A percentile compares a stretch with the other conserved stretches of the same genome.
phyloP scores from a whole-genome alignment of 805 yeast species.

The Pichia exigua region DNA sequence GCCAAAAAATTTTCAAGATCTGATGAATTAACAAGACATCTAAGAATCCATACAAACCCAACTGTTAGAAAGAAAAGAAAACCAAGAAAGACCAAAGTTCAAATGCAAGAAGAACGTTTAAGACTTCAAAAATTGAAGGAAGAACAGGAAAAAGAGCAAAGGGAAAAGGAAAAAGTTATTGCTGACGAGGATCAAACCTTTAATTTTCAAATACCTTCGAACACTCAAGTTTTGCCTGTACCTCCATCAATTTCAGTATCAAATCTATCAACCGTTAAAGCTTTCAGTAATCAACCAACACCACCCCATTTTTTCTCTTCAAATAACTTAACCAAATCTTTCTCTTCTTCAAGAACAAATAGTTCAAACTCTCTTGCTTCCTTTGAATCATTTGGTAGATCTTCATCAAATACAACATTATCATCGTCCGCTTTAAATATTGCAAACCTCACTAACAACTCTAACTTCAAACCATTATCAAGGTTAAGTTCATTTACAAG shows the following conservation, averaged over 20 bases:
- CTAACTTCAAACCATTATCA: slow-evolving; percentile 1
- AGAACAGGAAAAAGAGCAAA: background rate
- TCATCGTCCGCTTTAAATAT: slow-evolving; percentile 13
- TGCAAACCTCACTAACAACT: background rate
- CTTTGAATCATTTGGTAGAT: slow-evolving; percentile 19
- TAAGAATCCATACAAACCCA: slow-evolving; percentile 66
- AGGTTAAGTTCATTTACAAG: slow-evolving; percentile 20
- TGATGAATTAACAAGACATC: slow-evolving; percentile 69
- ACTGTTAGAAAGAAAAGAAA: slow-evolving; percentile 48
- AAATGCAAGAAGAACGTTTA: slow-evolving; percentile 11
- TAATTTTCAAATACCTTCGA: background rate
- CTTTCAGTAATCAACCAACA: background rate
- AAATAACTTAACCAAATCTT: slow-evolving; percentile 20
- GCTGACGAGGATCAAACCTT: background rate
- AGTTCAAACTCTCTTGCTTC: slow-evolving; percentile 28
- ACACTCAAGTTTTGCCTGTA: slow-evolving; percentile 3
- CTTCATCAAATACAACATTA: slow-evolving; percentile 23
- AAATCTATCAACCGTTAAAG: background rate
- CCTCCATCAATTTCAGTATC: background rate
- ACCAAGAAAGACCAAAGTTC: slow-evolving; percentile 17
- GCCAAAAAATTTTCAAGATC: slow-evolving; percentile 59
- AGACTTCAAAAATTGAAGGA: slow-evolving; percentile 8
- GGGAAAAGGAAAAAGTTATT: background rate
- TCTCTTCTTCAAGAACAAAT: slow-evolving; percentile 25
- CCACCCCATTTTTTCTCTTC: background rate